Percentiles rank a stretch among this genome's conserved stretches.
These are phyloP conservation scores for Colletotrichum sojae DNA, from an alignment of 2,329 filamentous ascomycete species.

Conservation along the genomic window DNA sequence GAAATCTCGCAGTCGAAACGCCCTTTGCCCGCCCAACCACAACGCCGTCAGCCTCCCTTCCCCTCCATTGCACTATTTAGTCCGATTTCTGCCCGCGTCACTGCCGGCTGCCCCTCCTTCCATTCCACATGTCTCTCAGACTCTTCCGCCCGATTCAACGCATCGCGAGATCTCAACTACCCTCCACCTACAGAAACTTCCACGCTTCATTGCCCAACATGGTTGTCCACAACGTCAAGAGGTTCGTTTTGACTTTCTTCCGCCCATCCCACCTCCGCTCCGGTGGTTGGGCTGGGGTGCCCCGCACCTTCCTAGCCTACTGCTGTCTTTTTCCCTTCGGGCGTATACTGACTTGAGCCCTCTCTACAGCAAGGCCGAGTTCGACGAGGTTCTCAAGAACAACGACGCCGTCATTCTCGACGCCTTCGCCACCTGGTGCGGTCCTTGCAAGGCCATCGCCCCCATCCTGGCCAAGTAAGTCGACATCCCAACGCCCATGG, in stretches of 20 bases:
- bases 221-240: constrained; percentile 60
- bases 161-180: constrained; percentile 32
- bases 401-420: constrained; percentile 83
- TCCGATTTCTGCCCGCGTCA: constrained; percentile 26
- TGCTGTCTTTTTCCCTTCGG: background rate
- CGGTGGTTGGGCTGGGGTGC: background rate
- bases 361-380: constrained; percentile 69
- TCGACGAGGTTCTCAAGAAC: constrained; percentile 65
- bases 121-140: constrained; percentile 34
- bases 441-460: constrained; percentile 92
- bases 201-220: constrained; percentile 57
- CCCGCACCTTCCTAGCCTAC: background rate
- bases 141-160: constrained; percentile 34
- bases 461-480: constrained; percentile 79
- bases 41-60: constrained; percentile 1
- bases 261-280: background rate
- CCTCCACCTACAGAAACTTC: constrained; percentile 44
- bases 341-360: background rate
- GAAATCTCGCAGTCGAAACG: constrained; percentile 7
- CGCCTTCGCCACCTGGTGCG: constrained; percentile 92
- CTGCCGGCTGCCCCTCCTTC: constrained; percentile 4
- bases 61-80: constrained; percentile 27
- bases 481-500: background rate
- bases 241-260: constrained; percentile 46
- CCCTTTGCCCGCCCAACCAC: constrained; percentile 28